These are phyloP conservation scores for Cystofilobasidium macerans DNA, from an alignment of 768 basidiomycete genomes.

Conservation along the genomic window DNA sequence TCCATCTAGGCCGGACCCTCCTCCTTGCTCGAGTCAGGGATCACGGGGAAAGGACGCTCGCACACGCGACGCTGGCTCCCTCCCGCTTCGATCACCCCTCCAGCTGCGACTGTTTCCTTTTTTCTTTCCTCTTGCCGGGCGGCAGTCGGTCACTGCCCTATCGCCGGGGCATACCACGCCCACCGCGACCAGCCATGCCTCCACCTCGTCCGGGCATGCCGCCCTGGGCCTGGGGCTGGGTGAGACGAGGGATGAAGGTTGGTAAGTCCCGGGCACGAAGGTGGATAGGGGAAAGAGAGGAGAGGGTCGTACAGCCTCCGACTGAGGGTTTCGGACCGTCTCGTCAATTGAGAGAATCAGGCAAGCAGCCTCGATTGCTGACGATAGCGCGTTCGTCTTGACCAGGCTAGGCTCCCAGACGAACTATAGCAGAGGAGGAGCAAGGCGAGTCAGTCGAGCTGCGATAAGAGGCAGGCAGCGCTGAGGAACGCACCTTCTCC, in stretches of 20 bases:
- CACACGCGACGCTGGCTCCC: no score
- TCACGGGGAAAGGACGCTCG: no score
- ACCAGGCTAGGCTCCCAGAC: constrained; percentile 97
- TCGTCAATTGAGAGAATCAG: constrained; percentile 93
- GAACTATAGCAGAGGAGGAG: constrained; percentile 42
- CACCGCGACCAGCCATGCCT: constrained; percentile 1
- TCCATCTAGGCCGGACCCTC: no score
- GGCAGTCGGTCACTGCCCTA: neutral
- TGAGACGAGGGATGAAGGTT: neutral
- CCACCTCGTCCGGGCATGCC: neutral
- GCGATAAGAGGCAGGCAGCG: neutral
- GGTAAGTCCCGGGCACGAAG: neutral
- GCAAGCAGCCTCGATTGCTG: constrained; percentile 92
- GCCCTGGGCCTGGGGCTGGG: neutral
- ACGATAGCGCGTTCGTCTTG: constrained; percentile 88
- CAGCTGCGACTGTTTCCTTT: no score
- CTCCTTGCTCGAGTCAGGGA: no score
- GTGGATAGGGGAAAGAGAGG: neutral
- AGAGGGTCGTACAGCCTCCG: constrained; percentile 57
- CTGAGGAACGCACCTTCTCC: constrained; percentile 57
- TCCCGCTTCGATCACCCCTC: no score
- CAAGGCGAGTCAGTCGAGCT: neutral
- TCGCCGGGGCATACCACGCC: constrained; percentile 9
- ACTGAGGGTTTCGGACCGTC: constrained; percentile 90
- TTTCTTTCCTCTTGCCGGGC: neutral